Evolutionary conservation across 2,329 filamentous ascomycete genomes (phyloP).

Genomic region (Cercospora nicotianae): DNA sequence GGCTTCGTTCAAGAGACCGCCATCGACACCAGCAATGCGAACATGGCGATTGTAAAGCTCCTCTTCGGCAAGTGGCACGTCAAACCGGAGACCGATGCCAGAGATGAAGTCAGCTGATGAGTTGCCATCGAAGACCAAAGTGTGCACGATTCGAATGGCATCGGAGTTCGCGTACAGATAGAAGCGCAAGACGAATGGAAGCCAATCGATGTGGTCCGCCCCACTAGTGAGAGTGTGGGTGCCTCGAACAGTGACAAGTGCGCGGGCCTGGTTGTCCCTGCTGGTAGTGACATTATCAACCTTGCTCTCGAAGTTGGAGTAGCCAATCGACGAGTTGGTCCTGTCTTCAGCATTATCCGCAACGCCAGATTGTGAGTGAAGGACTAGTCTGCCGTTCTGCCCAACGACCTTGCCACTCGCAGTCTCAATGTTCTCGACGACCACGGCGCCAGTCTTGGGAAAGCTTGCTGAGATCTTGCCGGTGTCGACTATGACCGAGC

Average conservation of each 20-base stretch:
- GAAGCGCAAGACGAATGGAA: conserved; percentile 58
- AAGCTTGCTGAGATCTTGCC: conserved; percentile 40
- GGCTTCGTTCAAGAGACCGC: conserved; percentile 58
- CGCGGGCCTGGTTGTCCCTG: conserved; percentile 44
- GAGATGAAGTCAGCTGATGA: conserved; percentile 54
- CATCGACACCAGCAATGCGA: conserved; percentile 56
- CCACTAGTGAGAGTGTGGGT: conserved; percentile 39
- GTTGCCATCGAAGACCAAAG: conserved; percentile 57
- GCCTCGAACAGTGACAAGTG: conserved; percentile 51
- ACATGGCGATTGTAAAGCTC: conserved; percentile 61
- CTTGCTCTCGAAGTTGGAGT: conserved; percentile 52
- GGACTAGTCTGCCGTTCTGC: conserved; percentile 47
- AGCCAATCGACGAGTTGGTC: conserved; percentile 41
- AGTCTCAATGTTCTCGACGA: conserved; percentile 37
- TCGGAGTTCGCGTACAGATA: conserved; percentile 61
- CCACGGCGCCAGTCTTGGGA: conserved; percentile 35
- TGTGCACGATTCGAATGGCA: conserved; percentile 57
- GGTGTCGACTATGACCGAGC: conserved; percentile 35
- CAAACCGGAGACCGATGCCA: conserved; percentile 57
- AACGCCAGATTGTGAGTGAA: conserved; percentile 54
- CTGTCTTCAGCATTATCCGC: conserved; percentile 43
- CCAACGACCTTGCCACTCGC: conserved; percentile 44
- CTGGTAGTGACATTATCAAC: conserved; percentile 55
- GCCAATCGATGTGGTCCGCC: conserved; percentile 49
- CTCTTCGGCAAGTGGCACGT: conserved; percentile 55